A percentile compares a stretch with the other conserved stretches of the same genome.
Conservation (phyloP, 495 filamentous ascomycete species). For the Endocarpon pusillum region DNA sequence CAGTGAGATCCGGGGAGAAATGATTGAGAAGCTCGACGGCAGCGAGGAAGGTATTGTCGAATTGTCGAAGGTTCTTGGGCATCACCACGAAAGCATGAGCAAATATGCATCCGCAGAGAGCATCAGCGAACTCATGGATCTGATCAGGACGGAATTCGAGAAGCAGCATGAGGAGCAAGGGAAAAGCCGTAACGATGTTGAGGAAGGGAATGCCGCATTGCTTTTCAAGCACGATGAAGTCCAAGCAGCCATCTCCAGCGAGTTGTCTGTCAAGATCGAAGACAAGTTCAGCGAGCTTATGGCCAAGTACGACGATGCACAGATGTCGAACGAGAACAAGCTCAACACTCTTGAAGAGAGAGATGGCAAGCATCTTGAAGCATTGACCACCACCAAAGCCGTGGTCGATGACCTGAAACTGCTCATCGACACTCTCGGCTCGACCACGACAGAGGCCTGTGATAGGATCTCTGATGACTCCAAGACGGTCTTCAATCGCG, state of each 20-base stretch:
- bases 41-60: slow-evolving; percentile 36
- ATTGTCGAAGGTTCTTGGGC: slow-evolving; percentile 42
- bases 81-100: slow-evolving; percentile 41
- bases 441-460: slow-evolving; percentile 63
- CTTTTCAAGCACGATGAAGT: slow-evolving; percentile 52
- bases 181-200: slow-evolving; percentile 51
- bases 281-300: slow-evolving; percentile 62
- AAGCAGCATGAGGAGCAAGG: slow-evolving; percentile 51
- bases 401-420: slow-evolving; percentile 73
- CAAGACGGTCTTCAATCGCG: slow-evolving; percentile 60
- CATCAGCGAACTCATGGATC: slow-evolving; percentile 65
- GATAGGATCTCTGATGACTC: slow-evolving; percentile 74
- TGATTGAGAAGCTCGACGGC: slow-evolving; percentile 43
- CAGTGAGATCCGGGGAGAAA: slow-evolving; percentile 44
- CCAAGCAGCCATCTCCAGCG: slow-evolving; percentile 36
- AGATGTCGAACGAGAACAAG: slow-evolving; percentile 49
- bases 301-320: slow-evolving; percentile 67
- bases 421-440: slow-evolving; percentile 67
- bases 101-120: slow-evolving; percentile 40
- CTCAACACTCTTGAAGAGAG: slow-evolving; percentile 48
- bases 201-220: slow-evolving; percentile 55
- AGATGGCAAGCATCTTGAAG: slow-evolving; percentile 46
- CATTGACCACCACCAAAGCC: slow-evolving; percentile 51
- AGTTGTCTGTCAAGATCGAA: slow-evolving; percentile 51
- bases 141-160: slow-evolving; percentile 67